Conservation (phyloP, 257 asterid species). For the Petunia axillaris region DNA sequence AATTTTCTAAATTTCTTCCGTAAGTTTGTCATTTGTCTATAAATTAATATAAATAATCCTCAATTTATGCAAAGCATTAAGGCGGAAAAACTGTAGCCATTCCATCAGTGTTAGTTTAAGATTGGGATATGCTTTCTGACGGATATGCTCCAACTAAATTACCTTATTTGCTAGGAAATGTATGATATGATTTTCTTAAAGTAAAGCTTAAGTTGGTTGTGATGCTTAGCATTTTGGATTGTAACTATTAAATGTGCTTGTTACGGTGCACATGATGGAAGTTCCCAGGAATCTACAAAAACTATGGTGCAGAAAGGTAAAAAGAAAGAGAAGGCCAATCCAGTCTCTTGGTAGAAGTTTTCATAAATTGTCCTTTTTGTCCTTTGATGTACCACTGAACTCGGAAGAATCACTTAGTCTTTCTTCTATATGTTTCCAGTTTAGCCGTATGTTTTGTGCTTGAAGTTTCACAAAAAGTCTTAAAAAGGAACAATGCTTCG, state of each 20-base stretch:
- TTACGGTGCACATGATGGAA: neutral
- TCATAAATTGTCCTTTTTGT: neutral
- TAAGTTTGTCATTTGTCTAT: neutral
- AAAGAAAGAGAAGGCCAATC: neutral
- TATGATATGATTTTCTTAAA: neutral
- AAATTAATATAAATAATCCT: neutral
- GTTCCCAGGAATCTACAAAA: neutral
- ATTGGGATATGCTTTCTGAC: neutral
- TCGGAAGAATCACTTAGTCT: neutral
- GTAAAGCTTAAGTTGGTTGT: neutral
- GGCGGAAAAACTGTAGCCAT: no score
- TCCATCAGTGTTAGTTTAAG: neutral
- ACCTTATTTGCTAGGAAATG: neutral
- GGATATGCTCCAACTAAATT: neutral
- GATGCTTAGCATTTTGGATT: neutral
- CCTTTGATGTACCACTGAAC: neutral
- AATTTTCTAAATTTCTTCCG: constrained; percentile 28
- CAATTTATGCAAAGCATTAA: neutral
- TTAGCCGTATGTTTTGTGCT: neutral
- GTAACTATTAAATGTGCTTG: neutral
- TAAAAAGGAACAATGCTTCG: neutral
- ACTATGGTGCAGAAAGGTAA: neutral
- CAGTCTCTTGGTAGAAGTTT: neutral
- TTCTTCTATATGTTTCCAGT: neutral
- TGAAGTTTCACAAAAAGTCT: neutral